Conservation (phyloP, 2,329 filamentous ascomycete genomes). For the Talaromyces sp. region DNA sequence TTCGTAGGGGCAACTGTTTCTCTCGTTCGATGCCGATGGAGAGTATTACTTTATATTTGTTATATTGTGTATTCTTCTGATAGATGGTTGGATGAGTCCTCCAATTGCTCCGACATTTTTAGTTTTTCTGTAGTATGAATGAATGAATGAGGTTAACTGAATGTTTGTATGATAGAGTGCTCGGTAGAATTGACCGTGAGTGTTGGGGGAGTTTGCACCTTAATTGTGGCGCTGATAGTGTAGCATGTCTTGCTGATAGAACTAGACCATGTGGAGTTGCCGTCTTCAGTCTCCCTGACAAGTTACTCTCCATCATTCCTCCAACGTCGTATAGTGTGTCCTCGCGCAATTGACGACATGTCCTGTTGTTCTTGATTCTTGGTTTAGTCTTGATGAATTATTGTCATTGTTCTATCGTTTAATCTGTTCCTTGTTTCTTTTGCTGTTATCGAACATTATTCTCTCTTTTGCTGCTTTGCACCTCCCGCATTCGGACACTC, state of each 20-base stretch:
- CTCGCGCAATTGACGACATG: conserved; percentile 8
- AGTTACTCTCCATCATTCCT: neutral
- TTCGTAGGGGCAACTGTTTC: conserved; percentile 22
- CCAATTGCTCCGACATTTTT: conserved; percentile 21
- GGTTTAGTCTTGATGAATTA: neutral
- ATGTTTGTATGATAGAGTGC: neutral
- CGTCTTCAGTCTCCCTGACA: neutral
- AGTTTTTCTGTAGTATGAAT: neutral
- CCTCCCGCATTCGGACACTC: neutral
- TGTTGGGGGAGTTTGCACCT: neutral
- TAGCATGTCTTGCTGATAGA: neutral
- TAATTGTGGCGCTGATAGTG: neutral
- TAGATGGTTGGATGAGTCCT: conserved; percentile 20
- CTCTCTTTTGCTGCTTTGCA: neutral
- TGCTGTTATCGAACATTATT: neutral
- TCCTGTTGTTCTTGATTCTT: neutral
- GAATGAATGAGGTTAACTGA: neutral
- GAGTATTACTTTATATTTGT: neutral
- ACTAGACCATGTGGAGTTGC: conserved; percentile 4
- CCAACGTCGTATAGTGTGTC: conserved; percentile 1
- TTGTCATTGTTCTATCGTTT: conserved; percentile 5
- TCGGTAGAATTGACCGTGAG: conserved; percentile 1
- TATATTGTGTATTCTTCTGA: neutral
- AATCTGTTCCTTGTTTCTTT: neutral
- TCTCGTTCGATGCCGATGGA: conserved; percentile 14